phyloP scores from a whole-genome alignment of 208 protist species.

The Porcisia hertigi region DNA sequence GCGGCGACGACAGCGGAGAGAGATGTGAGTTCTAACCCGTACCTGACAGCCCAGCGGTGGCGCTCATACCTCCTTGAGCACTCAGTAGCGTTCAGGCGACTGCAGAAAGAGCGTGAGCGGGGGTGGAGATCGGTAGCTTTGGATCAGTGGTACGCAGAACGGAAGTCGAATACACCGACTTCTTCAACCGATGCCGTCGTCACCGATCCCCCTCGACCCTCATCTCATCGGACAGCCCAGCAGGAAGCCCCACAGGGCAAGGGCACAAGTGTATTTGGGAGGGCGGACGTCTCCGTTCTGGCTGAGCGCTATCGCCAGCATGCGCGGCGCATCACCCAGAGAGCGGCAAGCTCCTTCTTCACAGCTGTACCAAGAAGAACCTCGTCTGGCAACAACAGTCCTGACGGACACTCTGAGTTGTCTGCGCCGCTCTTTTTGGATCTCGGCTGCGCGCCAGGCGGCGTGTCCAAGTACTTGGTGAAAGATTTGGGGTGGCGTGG shows the following conservation, averaged over 20 bases:
- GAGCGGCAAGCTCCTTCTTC: constrained; percentile 31
- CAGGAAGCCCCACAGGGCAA: neutral
- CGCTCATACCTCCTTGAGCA: constrained; percentile 31
- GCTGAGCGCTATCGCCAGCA: constrained; percentile 67
- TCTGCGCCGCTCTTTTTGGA: constrained; percentile 58
- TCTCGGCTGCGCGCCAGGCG: constrained; percentile 71
- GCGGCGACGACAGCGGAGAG: neutral
- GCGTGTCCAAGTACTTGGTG: constrained; percentile 68
- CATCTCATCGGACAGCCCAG: neutral
- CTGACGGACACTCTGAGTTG: neutral
- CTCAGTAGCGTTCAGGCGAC: constrained; percentile 39
- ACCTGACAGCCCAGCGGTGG: constrained; percentile 36
- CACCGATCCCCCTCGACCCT: neutral
- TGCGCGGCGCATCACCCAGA: constrained; percentile 33
- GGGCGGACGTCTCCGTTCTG: constrained; percentile 42
- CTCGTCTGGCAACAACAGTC: neutral
- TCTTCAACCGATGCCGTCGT: neutral
- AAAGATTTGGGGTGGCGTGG: constrained; percentile 65
- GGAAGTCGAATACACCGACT: neutral
- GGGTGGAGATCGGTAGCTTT: constrained; percentile 66
- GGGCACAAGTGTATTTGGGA: constrained; percentile 44
- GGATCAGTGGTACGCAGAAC: constrained; percentile 64
- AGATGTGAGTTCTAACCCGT: neutral
- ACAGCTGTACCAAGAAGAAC: neutral
- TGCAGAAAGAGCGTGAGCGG: constrained; percentile 53